Evolutionary conservation across 192 early-diverging fungal species (phyloP), one percentile per base, ranked within the genome.

Genomic region (Diversispora eburnea): DNA sequence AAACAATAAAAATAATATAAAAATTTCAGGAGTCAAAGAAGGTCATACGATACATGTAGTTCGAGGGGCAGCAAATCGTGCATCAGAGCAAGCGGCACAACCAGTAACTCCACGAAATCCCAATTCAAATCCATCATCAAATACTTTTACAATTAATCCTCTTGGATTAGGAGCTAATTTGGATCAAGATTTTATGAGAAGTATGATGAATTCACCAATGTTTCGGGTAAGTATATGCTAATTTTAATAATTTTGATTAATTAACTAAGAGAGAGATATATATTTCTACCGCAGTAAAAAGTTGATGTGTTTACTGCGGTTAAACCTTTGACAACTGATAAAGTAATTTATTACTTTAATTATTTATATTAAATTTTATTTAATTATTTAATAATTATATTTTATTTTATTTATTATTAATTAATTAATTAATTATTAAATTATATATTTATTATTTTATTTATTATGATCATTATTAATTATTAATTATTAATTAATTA

Each of bases 11-110:
- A 33, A 1, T 33, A 33, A 33, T 41, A 62, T 12, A 62, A 20
- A 8, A 19, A 47, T 3, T 60, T 69, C 55, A 88, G 86, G 93
- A 76, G 83, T 99, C 42, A 77, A 73, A 10, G 89, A 92, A 43
- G 94, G 94, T 0, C 87, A 92, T 81, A 95, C 95, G 13, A 85
- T 99, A 41, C 95, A 99, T 77, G 86, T 99, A 77, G 95, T 97
- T 20, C 88, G 89, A 66, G 87, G 88, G 69, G 85, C 81, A 25
- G 65, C 77, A 33, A 87, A 80, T 64, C 63, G 76, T 64, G 76
- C 81, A 5, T 68, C 77, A 33, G 76, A 78, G 62, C 75, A 78
- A 52, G 73, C 84, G 4, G 76, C 82, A 70, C 75, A 80, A 0
- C 41, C 82, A n/a, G 13, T 57, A 65, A 45, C 79, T 62, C 65